phyloP scores from a whole-genome alignment of 495 filamentous ascomycete genomes.

The Pseudoneurospora amorphoporcata region DNA sequence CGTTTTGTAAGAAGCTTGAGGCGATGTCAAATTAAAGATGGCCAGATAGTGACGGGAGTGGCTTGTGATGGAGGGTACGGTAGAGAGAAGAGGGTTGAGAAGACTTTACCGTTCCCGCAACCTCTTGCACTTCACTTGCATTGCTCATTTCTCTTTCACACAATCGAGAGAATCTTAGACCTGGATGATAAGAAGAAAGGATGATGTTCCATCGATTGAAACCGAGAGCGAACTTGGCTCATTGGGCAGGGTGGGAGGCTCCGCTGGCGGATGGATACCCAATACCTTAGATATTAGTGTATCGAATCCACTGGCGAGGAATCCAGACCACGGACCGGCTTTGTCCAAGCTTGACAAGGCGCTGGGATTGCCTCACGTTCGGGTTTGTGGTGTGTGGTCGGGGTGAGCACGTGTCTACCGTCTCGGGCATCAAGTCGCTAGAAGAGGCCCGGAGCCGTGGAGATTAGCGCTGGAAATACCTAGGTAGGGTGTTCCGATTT shows the following conservation, averaged over 20 bases:
- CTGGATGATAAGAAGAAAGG: not conserved
- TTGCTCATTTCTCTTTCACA: not conserved
- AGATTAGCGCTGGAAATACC: not conserved
- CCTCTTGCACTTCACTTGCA: too few relatives aligned
- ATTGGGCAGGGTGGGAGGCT: not conserved
- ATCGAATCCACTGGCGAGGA: not conserved
- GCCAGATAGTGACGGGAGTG: not conserved
- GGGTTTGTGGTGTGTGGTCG: not conserved
- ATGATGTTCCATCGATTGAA: not conserved
- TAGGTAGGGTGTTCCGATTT: not conserved
- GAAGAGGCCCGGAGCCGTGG: not conserved
- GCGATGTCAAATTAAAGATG: not conserved
- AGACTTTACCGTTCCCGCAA: too few relatives aligned
- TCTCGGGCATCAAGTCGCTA: not conserved
- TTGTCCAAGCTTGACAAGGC: not conserved
- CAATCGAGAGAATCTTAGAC: not conserved
- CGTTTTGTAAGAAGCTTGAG: not conserved
- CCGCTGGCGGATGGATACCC: not conserved
- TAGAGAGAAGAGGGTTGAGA: not conserved
- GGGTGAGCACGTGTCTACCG: not conserved
- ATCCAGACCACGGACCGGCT: not conserved
- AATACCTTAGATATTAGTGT: not conserved
- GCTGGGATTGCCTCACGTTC: too few relatives aligned
- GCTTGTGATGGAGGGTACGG: not conserved
- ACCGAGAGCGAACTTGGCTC: too few relatives aligned